Base-by-base conservation (phyloP, 2,329 filamentous ascomycete species). In the Madurella fahalii region DNA sequence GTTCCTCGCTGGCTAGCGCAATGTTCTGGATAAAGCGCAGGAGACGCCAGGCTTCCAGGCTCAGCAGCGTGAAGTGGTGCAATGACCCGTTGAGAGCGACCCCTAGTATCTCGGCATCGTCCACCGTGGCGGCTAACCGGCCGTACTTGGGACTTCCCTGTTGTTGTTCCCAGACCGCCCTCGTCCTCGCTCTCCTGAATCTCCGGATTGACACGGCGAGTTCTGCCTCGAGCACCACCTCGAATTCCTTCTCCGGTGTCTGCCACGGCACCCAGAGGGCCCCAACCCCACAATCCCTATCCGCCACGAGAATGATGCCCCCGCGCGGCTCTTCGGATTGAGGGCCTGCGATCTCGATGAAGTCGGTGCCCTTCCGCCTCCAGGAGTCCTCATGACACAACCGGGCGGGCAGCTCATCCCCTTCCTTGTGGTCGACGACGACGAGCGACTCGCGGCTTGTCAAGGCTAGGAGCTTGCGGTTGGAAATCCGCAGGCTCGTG, bases 21-120 rank as follows among this genome's bases (percentile, higher is more conserved):
- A 95, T 67, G 55, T 87, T 86, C 64, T 95, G 86, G 1, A 96
- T 67, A 58, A 93, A 83, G 54, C 80, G 79, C 5, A 97, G 75
- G 4, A 95, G 74, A 7, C 78, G 77, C 82, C 86, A 88, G 8
- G 85, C 79, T 2, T 80, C 70, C 16, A 79, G 64, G 9, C 77
- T 73, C 0, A 97, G 71, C 13, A 92, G 71, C 1, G 80, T 80
- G 62, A 96, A 86, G 53, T 87, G 81, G 58, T 82, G 82, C 20
- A 92, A 64, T 0, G 85, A 83, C 1, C 89, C 89, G 63, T 89
- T 83, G 34, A 90, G 77, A 7, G 81, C 81, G 7, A 86, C 75
- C 1, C 87, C 89, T 34, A 92, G 67, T 53, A 84, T 72, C 57
- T 84, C 80, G 4, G 73, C 71, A 7, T 71, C 75, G 42, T 78